Percentiles rank a stretch among this genome's conserved stretches.
Conservation (phyloP, 306 rosid species). For the Datisca glomerata region DNA sequence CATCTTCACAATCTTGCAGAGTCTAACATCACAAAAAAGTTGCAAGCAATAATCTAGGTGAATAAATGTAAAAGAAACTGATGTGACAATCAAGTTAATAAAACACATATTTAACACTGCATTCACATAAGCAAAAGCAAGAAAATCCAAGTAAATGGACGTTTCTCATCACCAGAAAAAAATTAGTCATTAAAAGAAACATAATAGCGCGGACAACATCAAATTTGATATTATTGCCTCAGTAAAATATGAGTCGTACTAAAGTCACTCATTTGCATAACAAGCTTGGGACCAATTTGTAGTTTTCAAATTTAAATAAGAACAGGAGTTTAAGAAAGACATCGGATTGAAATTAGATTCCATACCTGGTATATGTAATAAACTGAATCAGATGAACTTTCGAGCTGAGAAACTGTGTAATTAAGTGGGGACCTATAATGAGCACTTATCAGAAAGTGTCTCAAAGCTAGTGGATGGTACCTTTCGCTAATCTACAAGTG, state of each 20-base stretch:
- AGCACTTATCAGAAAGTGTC: conserved; percentile 70
- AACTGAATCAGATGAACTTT: conserved; percentile 65
- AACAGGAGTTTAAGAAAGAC: background rate
- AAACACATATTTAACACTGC: background rate
- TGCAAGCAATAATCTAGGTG: too few relatives aligned
- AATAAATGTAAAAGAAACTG: too few relatives aligned
- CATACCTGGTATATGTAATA: conserved; percentile 73
- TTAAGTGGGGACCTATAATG: conserved; percentile 83
- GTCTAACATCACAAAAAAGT: conserved; percentile 43
- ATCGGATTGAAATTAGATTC: background rate
- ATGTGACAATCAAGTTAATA: too few relatives aligned
- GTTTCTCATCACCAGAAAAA: too few relatives aligned
- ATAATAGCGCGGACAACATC: too few relatives aligned
- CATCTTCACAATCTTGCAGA: conserved; percentile 65
- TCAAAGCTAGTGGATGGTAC: conserved; percentile 83
- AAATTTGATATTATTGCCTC: too few relatives aligned
- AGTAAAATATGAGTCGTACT: too few relatives aligned
- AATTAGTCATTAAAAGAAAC: too few relatives aligned
- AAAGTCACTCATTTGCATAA: too few relatives aligned
- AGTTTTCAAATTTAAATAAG: too few relatives aligned
- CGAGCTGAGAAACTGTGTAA: conserved; percentile 65
- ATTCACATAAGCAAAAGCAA: background rate
- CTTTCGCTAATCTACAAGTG: conserved; percentile 54
- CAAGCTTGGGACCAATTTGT: too few relatives aligned
- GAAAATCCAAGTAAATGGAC: too few relatives aligned